Evolutionary conservation across 1,139 yeast species (phyloP).

Genomic region (Hemisphaericaspora lyxosophila): DNA sequence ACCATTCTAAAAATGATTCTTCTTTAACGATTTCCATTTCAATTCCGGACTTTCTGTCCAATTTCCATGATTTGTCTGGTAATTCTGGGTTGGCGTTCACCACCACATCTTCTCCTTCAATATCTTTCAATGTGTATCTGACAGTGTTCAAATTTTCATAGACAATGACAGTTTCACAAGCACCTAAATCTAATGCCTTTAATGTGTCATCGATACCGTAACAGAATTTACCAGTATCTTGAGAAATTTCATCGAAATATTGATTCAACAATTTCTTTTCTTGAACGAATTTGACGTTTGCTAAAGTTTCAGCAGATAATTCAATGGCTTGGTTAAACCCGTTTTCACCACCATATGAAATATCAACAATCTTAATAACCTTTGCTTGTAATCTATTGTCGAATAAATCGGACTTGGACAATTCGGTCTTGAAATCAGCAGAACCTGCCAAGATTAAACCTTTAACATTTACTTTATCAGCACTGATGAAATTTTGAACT

Average conservation of each 20-base stretch:
- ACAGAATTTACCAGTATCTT: constrained; percentile 95
- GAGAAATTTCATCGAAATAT: constrained; percentile 95
- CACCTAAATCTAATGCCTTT: constrained; percentile 94
- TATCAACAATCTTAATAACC: constrained; percentile 89
- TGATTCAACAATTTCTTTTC: constrained; percentile 91
- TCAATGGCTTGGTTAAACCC: constrained; percentile 99
- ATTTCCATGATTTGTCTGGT: constrained; percentile 72
- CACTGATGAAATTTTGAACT: constrained; percentile 90
- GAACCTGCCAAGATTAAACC: constrained; percentile 97
- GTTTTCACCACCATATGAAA: constrained; percentile 98
- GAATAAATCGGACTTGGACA: constrained; percentile 88
- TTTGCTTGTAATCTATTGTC: constrained; percentile 86
- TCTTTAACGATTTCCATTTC: constrained; percentile 88
- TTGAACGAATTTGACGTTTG: constrained; percentile 95
- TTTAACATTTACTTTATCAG: constrained; percentile 88
- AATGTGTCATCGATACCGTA: constrained; percentile 95
- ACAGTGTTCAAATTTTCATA: constrained; percentile 85
- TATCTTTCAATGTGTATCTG: constrained; percentile 81
- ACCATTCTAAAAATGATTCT: constrained; percentile 89
- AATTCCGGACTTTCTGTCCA: constrained; percentile 82
- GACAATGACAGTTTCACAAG: constrained; percentile 89
- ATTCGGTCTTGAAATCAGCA: constrained; percentile 95
- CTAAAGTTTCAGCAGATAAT: constrained; percentile 91
- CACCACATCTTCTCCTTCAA: constrained; percentile 75
- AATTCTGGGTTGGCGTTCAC: constrained; percentile 72